Evolutionary conservation across 2,329 filamentous ascomycete species (phyloP).

Genomic region (Ophiostoma triangulosporum): DNA sequence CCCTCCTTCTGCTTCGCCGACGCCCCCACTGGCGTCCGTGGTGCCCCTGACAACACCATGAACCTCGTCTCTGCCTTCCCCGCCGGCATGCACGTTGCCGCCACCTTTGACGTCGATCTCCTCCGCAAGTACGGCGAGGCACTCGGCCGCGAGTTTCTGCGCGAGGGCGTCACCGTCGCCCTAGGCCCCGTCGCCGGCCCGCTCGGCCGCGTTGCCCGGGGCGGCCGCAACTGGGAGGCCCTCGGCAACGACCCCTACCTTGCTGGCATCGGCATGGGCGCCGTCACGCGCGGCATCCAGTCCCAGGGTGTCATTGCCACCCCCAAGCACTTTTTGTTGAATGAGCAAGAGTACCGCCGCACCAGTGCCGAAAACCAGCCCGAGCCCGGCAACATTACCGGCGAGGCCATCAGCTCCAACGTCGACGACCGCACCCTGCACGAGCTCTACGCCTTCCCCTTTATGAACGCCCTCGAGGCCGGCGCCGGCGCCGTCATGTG

Average conservation of each 20-base stretch:
- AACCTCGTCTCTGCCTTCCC: slow-evolving; percentile 37
- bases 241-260: slow-evolving; percentile 23
- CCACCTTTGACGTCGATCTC: slow-evolving; percentile 55
- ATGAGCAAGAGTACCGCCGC: slow-evolving; percentile 45
- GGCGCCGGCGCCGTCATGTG: slow-evolving; percentile 50
- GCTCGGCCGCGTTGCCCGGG: slow-evolving; percentile 47
- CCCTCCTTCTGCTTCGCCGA: slow-evolving; percentile 32
- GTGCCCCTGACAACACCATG: slow-evolving; percentile 15
- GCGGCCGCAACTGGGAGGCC: slow-evolving; percentile 48
- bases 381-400: slow-evolving; percentile 16
- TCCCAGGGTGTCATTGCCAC: slow-evolving; percentile 58
- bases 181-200: slow-evolving; percentile 46
- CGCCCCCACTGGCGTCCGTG: slow-evolving; percentile 23
- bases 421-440: slow-evolving; percentile 52
- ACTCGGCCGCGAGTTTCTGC: slow-evolving; percentile 54
- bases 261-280: slow-evolving; percentile 19
- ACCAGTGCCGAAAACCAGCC: slow-evolving; percentile 16
- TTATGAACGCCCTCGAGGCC: slow-evolving; percentile 45
- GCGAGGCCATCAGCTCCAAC: slow-evolving; percentile 45
- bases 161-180: slow-evolving; percentile 57
- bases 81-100: slow-evolving; percentile 54
- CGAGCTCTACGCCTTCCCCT: slow-evolving; percentile 54
- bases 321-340: slow-evolving; percentile 49
- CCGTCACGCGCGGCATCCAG: slow-evolving; percentile 19
- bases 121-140: slow-evolving; percentile 52